Conservation (phyloP, 2,329 filamentous ascomycete species). For the Aspergillus quadricinctus region DNA sequence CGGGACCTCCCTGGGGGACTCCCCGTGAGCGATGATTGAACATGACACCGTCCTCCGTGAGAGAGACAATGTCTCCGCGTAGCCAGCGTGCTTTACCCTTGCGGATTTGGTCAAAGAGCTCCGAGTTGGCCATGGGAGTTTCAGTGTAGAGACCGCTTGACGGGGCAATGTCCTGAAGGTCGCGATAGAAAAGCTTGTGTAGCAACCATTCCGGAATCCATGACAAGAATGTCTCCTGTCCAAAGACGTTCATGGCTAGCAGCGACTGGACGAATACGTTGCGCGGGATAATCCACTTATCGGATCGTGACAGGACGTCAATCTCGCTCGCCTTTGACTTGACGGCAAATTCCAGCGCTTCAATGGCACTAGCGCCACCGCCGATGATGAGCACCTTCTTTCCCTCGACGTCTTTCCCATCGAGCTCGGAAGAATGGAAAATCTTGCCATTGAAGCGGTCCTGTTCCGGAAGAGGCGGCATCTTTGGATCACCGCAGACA, state of each 20-base stretch:
- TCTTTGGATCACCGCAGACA: slow-evolving; percentile 74
- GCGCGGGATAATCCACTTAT: slow-evolving; percentile 84
- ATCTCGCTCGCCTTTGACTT: slow-evolving; percentile 62
- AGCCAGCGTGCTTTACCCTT: slow-evolving; percentile 71
- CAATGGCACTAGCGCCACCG: slow-evolving; percentile 75
- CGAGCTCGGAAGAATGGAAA: slow-evolving; percentile 71
- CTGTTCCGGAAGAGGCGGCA: slow-evolving; percentile 66
- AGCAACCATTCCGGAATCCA: slow-evolving; percentile 75
- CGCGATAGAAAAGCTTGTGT: slow-evolving; percentile 75
- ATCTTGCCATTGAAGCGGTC: slow-evolving; percentile 68
- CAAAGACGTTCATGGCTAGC: slow-evolving; percentile 73
- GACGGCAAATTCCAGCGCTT: slow-evolving; percentile 75
- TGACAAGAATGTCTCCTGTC: slow-evolving; percentile 68
- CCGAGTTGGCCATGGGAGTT: slow-evolving; percentile 83
- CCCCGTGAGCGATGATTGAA: slow-evolving; percentile 70
- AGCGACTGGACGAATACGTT: slow-evolving; percentile 71
- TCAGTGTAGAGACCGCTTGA: slow-evolving; percentile 70
- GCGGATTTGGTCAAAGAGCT: slow-evolving; percentile 72
- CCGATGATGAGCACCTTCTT: slow-evolving; percentile 76
- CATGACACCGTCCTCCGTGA: slow-evolving; percentile 59
- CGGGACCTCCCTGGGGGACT: slow-evolving; percentile 71
- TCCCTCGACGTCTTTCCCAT: slow-evolving; percentile 65
- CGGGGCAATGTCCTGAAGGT: slow-evolving; percentile 69
- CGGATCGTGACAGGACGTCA: slow-evolving; percentile 69
- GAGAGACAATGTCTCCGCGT: slow-evolving; percentile 69